Evolutionary conservation across 768 basidiomycete genomes (phyloP).

Genomic region (Clathrus columnatus): DNA sequence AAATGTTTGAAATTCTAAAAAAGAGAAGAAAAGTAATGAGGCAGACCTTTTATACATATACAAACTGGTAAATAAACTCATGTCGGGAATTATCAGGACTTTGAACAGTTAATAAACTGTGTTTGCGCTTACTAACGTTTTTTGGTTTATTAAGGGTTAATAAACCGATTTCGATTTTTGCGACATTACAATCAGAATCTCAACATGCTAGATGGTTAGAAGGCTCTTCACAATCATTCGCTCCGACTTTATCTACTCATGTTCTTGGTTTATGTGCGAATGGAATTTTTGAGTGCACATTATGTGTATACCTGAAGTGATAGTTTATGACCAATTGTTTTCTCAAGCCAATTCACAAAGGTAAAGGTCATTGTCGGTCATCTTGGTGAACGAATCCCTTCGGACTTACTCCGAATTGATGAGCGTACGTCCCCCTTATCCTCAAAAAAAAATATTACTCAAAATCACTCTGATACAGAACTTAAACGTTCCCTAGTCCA

Average conservation of each 20-base stretch:
- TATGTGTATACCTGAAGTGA: not conserved
- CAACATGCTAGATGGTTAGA: not conserved
- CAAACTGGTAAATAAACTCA: too few relatives aligned
- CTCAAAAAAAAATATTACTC: too few relatives aligned
- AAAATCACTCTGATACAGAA: too few relatives aligned
- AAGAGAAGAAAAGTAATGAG: too few relatives aligned
- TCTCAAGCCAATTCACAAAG: not conserved
- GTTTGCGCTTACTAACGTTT: too few relatives aligned
- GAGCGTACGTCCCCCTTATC: conserved; percentile 4
- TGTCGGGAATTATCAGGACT: too few relatives aligned
- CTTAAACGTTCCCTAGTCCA: not conserved
- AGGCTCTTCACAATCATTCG: not conserved
- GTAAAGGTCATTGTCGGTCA: conserved; percentile 8
- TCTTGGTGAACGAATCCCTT: conserved; percentile 8
- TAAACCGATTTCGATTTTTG: too few relatives aligned
- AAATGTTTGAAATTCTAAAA: too few relatives aligned
- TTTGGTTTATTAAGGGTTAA: too few relatives aligned
- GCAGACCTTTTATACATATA: too few relatives aligned
- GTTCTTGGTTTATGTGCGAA: not conserved
- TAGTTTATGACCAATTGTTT: not conserved
- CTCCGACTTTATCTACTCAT: not conserved
- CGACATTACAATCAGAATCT: not conserved
- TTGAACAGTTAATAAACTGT: too few relatives aligned
- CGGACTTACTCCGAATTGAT: conserved; percentile 8
- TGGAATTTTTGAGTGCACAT: not conserved